Evolutionary conservation across 768 basidiomycete species (phyloP), one percentile per base, ranked within the genome.

Genomic region (Trametes maxima): DNA sequence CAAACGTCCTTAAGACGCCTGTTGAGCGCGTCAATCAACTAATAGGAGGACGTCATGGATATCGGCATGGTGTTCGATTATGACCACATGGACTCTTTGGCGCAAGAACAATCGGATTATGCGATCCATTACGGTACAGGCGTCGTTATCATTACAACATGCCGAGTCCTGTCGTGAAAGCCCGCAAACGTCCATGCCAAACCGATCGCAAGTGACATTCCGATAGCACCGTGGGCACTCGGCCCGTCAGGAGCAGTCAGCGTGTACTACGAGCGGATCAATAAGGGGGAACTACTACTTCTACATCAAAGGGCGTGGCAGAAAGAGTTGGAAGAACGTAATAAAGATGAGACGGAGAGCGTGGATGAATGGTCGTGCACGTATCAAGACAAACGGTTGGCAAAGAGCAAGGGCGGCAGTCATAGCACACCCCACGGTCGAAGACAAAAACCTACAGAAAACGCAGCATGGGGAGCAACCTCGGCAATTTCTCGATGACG

Each of bases 71-170:
- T 35, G 6, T 6, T 36, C 17, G 48, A 11, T 25, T 37, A 17
- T 36, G 2, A 40, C 39, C 39, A 11, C 43, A 33, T 33, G 3
- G 43, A 21, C 13, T 13, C 25, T 17, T 42, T 2, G 14, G 43
- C 54, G 43, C 54, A 55, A 55, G 33, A 56, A 61, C 52, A 42
- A 39, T 59, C 11, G 43, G 49, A 64, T 64, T 64, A 64, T 21
- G 57, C 47, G 37, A 39, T 42, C 57, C 57, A 59, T 40, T 64
- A 64, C 57, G 58, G 47, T 64, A 64, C 62, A 63, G 35, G 54
- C 62, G 57, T 63, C 57, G 58, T 55, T 64, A 64, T 54, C 57
- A 64, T 51, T 64, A 64, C 62, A 59, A 64, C 62, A 63, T 57
- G 46, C 52, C 49, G 48, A 59, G 52, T 50, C 57, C 48, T 51